phyloP scores from a whole-genome alignment of 2,329 filamentous ascomycete species.

The Arthrobotrys musiformis region DNA sequence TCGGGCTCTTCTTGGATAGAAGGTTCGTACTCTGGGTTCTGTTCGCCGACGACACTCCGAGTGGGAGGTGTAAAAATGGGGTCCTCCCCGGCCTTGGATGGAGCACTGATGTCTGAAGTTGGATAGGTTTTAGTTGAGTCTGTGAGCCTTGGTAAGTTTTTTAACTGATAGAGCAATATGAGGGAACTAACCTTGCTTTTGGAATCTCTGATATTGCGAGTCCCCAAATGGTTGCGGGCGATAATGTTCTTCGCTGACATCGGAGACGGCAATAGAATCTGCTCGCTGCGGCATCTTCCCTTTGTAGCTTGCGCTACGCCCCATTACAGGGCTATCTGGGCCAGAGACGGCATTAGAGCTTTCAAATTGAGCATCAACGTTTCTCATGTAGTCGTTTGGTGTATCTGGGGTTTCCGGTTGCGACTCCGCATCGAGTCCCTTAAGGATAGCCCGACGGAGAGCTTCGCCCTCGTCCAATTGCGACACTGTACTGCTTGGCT shows the following conservation, averaged over 20 bases:
- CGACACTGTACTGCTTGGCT: constrained; percentile 4
- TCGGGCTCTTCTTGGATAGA: constrained; percentile 46
- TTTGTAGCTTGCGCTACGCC: constrained; percentile 40
- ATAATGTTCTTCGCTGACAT: constrained; percentile 47
- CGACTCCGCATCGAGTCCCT: constrained; percentile 39
- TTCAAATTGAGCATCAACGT: constrained; percentile 31
- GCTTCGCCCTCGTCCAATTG: constrained; percentile 36
- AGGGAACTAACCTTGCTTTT: constrained; percentile 40
- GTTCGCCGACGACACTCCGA: constrained; percentile 27
- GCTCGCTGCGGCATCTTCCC: constrained; percentile 48
- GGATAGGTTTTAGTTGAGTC: constrained; percentile 30
- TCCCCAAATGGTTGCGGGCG: constrained; percentile 43
- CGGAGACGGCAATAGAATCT: constrained; percentile 39
- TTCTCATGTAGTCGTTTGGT: constrained; percentile 25
- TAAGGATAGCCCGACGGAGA: constrained; percentile 42
- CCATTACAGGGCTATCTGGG: constrained; percentile 36
- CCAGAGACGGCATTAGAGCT: constrained; percentile 2
- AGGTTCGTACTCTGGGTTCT: constrained; percentile 44
- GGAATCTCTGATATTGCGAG: constrained; percentile 40
- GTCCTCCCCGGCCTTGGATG: constrained; percentile 45
- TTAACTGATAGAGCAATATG: not conserved
- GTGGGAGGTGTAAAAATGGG: constrained; percentile 37
- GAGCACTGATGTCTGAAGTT: constrained; percentile 45
- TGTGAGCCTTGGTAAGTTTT: constrained; percentile 23
- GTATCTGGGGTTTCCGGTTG: constrained; percentile 43